Evolutionary conservation across 164 flowering plant genomes (phyloP).

Genomic region (Magnolia changhungtana): DNA sequence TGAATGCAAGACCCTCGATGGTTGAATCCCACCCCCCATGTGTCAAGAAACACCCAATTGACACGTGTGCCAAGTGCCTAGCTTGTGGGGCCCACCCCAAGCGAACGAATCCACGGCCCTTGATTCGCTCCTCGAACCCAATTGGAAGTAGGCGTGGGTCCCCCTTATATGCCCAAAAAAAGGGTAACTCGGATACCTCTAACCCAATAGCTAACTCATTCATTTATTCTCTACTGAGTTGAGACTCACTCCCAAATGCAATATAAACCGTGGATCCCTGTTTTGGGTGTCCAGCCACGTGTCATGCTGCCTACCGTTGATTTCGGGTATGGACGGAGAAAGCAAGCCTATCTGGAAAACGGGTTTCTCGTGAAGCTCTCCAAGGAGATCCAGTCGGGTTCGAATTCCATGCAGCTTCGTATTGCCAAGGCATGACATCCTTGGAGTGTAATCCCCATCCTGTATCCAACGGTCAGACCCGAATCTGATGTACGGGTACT

Average conservation of each 20-base stretch:
- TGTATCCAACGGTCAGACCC: neutral
- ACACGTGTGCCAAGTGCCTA: conserved; percentile 33
- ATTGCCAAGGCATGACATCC: conserved; percentile 8
- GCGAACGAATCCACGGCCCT: conserved; percentile 26
- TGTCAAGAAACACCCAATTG: conserved; percentile 37
- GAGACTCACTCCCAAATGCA: conserved; percentile 35
- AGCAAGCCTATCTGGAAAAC: conserved; percentile 16
- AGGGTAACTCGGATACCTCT: conserved; percentile 28
- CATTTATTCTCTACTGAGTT: conserved; percentile 20
- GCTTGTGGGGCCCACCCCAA: conserved; percentile 45
- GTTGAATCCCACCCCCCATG: conserved; percentile 47
- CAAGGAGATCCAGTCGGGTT: conserved; percentile 13
- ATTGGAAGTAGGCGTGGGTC: conserved; percentile 18
- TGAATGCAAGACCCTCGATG: conserved; percentile 33
- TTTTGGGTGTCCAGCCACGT: conserved; percentile 23
- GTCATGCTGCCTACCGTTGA: neutral
- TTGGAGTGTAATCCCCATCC: neutral
- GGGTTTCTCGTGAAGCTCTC: conserved; percentile 10
- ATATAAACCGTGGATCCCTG: conserved; percentile 20
- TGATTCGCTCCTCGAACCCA: conserved; percentile 31
- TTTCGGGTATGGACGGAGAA: neutral
- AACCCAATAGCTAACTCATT: conserved; percentile 30
- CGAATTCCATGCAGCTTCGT: conserved; percentile 15
- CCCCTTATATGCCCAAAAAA: conserved; percentile 39
- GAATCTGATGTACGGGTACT: neutral